A percentile compares a stretch with the other conserved stretches of the same genome.
Conservation (phyloP, 495 filamentous ascomycete genomes). For the Xylaria nigripes region DNA sequence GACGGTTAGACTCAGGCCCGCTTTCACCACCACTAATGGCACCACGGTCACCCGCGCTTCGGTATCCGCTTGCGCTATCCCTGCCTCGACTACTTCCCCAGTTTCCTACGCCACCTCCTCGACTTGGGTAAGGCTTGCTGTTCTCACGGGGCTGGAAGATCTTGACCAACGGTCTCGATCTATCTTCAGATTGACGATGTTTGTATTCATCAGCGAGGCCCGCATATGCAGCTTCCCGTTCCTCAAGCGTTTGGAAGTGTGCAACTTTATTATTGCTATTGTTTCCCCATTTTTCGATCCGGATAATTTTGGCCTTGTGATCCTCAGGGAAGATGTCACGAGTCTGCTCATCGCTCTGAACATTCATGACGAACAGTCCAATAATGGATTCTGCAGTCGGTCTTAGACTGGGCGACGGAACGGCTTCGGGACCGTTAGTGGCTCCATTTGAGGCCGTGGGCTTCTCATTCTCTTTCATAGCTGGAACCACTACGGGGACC, state of each 20-base stretch:
- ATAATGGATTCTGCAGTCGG: conserved; percentile 45
- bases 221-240: conserved; percentile 66
- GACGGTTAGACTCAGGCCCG: conserved; percentile 65
- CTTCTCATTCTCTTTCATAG: conserved; percentile 42
- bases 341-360: conserved; percentile 67
- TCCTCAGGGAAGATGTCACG: conserved; percentile 73
- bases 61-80: conserved; percentile 55
- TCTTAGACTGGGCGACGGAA: conserved; percentile 37
- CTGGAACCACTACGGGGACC: conserved; percentile 31
- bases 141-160: conserved; percentile 61
- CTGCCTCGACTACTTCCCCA: conserved; percentile 65
- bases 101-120: conserved; percentile 56
- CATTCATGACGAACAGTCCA: conserved; percentile 76
- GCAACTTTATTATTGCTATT: conserved; percentile 68
- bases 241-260: conserved; percentile 66
- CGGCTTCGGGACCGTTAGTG: conserved; percentile 40
- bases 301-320: conserved; percentile 65
- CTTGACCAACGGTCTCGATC: conserved; percentile 69
- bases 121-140: conserved; percentile 39
- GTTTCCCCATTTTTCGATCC: conserved; percentile 68
- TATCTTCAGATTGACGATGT: conserved; percentile 52
- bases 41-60: conserved; percentile 43
- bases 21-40: conserved; percentile 51
- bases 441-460: conserved; percentile 41
- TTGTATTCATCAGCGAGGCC: conserved; percentile 67